Base-by-base conservation (phyloP, 371 early-diverging fungal genomes). In the Dentiscutata heterogama region DNA sequence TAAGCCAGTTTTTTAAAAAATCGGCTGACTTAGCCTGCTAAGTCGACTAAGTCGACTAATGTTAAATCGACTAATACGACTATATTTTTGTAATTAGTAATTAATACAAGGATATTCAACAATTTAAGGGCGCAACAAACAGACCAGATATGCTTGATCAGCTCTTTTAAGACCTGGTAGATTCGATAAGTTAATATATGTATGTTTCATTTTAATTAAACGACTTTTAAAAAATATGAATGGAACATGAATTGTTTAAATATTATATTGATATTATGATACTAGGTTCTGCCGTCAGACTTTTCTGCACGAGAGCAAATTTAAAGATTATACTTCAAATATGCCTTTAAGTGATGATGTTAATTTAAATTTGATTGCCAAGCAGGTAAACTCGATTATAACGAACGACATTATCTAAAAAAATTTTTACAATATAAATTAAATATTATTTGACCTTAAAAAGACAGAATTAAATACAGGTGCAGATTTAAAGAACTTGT, bases 161-260 rank as follows among this genome's bases (percentile, higher is more conserved):
- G 99, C 99, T 8, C 85, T 99, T 27, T 84, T 99, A 85, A 87
- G 99, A 53, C 98, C 99, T 0, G 99, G 99, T 2, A 90, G 99
- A 79, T 98, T 99, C 84, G 99, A 99, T 86, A 91, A 92, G 27
- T 86, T 97, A 4, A 87, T 99, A 3, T 97, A 98, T 87, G 96
- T 97, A 82, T 78, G 87, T 81, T 20, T 42, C 63, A 8, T n/a
- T 71, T 31, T 31, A 29, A 22, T 39, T 31, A 13, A 42, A 8
- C 13, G 27, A 16, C 1, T 46, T 8, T 51, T 50, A 18, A 22
- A 8, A 35, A 35, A 35, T 35, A 35, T 35, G 35, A 35, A 35
- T 5, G 2, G 35, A 35, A 35, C 5, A 35, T 35, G 35, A 35
- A 35, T 5, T 35, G 35, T 35, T 35, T 35, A 35, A 35, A 35